Conservation (phyloP, 768 basidiomycete genomes). For the Tulasnella sp. region DNA sequence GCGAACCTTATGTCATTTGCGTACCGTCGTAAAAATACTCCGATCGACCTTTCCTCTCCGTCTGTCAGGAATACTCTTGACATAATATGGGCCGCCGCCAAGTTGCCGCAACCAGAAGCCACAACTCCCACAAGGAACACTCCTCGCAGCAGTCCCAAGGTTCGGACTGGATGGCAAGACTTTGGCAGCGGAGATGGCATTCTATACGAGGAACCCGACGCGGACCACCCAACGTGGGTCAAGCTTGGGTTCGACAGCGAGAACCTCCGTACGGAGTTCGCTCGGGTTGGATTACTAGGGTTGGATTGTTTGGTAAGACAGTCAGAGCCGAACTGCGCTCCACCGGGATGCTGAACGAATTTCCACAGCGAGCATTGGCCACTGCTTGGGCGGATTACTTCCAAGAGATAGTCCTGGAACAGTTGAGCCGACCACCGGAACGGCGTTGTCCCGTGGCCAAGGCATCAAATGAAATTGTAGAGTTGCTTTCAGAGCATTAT, state of each 20-base stretch:
- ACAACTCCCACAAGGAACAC: background rate
- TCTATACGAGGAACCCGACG: background rate
- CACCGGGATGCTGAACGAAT: background rate
- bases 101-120: slow-evolving; percentile 31
- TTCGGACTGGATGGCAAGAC: background rate
- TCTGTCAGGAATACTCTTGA: slow-evolving; percentile 41
- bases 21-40: slow-evolving; percentile 71
- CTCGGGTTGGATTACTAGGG: slow-evolving; percentile 69
- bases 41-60: slow-evolving; percentile 54
- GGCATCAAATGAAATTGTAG: slow-evolving; percentile 80
- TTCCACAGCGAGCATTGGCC: background rate
- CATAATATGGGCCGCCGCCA: slow-evolving; percentile 61
- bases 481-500: slow-evolving; percentile 78
- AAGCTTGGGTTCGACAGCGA: slow-evolving; percentile 72
- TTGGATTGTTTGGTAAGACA: slow-evolving; percentile 65
- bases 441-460: slow-evolving; percentile 75
- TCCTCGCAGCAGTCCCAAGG: background rate
- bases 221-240: slow-evolving; percentile 49
- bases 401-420: slow-evolving; percentile 64
- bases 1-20: slow-evolving; percentile 72
- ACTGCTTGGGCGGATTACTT: slow-evolving; percentile 60
- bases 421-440: slow-evolving; percentile 62
- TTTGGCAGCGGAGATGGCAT: background rate
- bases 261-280: slow-evolving; percentile 67
- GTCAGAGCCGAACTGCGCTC: background rate